Evolutionary conservation across 2,329 filamentous ascomycete genomes (phyloP), one percentile per base, ranked within the genome.

Genomic region (Sphaerostilbella broomeana): DNA sequence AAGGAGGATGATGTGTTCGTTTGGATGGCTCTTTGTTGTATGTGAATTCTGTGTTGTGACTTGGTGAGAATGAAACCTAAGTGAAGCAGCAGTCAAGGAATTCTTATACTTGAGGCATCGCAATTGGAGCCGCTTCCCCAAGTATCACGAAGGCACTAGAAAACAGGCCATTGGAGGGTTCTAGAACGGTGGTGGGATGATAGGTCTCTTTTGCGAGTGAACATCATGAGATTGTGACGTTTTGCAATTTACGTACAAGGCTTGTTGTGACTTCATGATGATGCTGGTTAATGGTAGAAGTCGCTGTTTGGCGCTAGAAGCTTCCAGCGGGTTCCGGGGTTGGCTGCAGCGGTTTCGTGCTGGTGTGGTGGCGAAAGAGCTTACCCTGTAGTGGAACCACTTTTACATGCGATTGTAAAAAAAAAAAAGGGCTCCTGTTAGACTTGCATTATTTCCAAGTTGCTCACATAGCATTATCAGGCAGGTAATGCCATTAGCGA

Each of bases 81-180:
- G 18, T 5, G n/a, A n/a, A 17, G 24, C 6, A 13, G 29, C 13
- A 11, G n/a, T 17, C 19, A 36, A 8, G 3, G 19, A 16, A 22
- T 36, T 13, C 38, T 42, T 42, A 42, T 42, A 38, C 33, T 13
- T 34, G 13, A 22, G 22, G n/a, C 6, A 7, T 15, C n/a, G 9
- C 6, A 11, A 8, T 31, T 8, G 9, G 18, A 3, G 4, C 17
- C 9, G 29, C 10, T 26, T 27, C 21, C 27, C 21, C 19, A 20
- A 32, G 10, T 2, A 26, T 27, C 21, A 5, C 17, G 15, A 27
- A 20, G 3, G 6, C 13, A 10, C 3, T 37, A 2, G n/a, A n/a
- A 16, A 21, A 20, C 6, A 15, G 13, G 5, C 33, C 6, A 21
- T 22, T 27, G 11, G 16, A 4, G 16, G 20, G 17, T 28, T 40